Percentiles rank a stretch among this genome's conserved stretches.
Conservation (phyloP, 2,329 filamentous ascomycete genomes). For the Fusarium sororula region DNA sequence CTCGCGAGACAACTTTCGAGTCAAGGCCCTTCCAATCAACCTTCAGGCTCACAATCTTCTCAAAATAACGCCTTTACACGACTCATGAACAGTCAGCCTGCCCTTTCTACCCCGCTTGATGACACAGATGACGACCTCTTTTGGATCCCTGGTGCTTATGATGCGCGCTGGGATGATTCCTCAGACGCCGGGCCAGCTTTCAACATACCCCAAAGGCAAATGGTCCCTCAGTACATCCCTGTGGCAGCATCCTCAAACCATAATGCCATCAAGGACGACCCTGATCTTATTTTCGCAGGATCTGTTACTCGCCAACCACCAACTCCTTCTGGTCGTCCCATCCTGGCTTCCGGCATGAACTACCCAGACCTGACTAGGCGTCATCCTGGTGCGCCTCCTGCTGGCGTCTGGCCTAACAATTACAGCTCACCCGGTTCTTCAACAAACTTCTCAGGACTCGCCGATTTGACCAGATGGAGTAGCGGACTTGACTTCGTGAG, state of each 20-base stretch:
- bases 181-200: not conserved
- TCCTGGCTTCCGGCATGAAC: slow-evolving; percentile 1
- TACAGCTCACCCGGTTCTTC: not conserved
- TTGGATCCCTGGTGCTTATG: slow-evolving; percentile 35
- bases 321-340: not conserved
- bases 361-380: slow-evolving; percentile 15
- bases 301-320: not conserved
- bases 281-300: slow-evolving; percentile 7
- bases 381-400: not conserved
- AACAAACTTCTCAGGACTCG: slow-evolving; percentile 33
- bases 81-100: slow-evolving; percentile 44
- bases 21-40: slow-evolving; percentile 24
- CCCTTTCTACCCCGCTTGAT: slow-evolving; percentile 8
- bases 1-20: slow-evolving; percentile 43
- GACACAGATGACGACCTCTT: not conserved
- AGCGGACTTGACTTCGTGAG: slow-evolving; percentile 49
- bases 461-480: slow-evolving; percentile 51
- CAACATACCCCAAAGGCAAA: not conserved
- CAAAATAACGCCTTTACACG: slow-evolving; percentile 40
- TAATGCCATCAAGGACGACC: not conserved
- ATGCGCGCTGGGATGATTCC: slow-evolving; percentile 31
- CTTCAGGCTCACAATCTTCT: not conserved
- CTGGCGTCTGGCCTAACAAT: not conserved
- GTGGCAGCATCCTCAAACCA: not conserved
- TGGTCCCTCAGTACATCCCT: not conserved